Evolutionary conservation across 2,329 filamentous ascomycete species (phyloP), one percentile per base, ranked within the genome.

Genomic region (Sporothrix mexicana): DNA sequence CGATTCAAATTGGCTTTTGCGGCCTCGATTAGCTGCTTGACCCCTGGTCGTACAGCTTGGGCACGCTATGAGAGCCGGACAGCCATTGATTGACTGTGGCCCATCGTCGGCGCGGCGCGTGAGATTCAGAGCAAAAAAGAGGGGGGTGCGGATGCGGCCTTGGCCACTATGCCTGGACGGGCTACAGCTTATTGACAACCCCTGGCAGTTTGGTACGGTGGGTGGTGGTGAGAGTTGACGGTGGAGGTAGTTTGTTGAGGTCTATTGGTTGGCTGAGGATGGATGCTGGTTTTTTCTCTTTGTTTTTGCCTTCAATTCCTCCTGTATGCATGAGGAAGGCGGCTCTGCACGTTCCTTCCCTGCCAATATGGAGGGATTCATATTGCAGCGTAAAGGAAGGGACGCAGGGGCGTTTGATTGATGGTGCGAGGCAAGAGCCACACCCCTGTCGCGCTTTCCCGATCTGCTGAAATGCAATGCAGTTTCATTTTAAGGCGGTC

Each of bases 391-490:
- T 23, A 20, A 17, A 10, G 57, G 57, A 57, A 41, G 57, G 23
- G 23, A 70, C 45, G 53, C 53, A 71, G 30, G 67, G 23, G 55
- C 10, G 45, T 64, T 73, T 73, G 57, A 71, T 73, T 71, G 62
- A 71, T 71, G 61, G 62, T 68, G 66, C 68, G 47, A 69, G 72
- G 73, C 66, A 73, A 74, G 73, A 72, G 68, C 51, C 51, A 59
- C 51, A 59, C 71, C 74, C 74, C 71, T 74, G 73, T 74, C 74
- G 55, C 68, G 66, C 36, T 59, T 74, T 71, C 73, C 72, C 71
- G 73, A 73, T 72, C 69, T 72, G 70, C 71, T 64, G 57, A 55
- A 62, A 72, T 72, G 66, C 53, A 74, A 61, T 74, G 45, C 73
- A 64, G 74, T 73, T 73, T 75, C 74, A 74, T 70, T 71, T 67